Evolutionary conservation across 176 grass and related monocot genomes (phyloP), one percentile per base, ranked within the genome.

Genomic region (Cocos nucifera): DNA sequence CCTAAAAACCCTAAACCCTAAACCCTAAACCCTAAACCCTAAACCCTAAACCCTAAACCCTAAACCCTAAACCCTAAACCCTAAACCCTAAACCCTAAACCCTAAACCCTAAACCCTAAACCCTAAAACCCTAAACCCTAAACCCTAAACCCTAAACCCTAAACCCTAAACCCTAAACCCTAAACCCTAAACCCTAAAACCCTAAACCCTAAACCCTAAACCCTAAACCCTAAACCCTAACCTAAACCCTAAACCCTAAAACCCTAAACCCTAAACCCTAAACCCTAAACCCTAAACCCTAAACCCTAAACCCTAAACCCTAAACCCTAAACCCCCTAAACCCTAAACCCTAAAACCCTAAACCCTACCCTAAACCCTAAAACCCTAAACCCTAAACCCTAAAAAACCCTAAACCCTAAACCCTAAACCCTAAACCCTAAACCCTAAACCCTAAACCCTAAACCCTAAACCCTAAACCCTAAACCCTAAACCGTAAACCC

Each of bases 161-260:
- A 32, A 64, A 64, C 25, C 61, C 35, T 48, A 17, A 64, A 64
- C 12, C 30, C 18, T 50, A 64, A 64, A 64, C 61, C 35, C 18
- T 64, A 64, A 64, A 64, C 61, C 35, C 18, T 64, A 64, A 64
- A 64, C 61, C 35, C 35, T 64, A 64, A 64, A 64, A n/a, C 28
- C 61, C 18, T 64, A 30, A 62, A 62, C 21, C 59, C 59, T n/a
- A 26, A 26, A 26, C 22, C 59, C 17, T 17, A 64, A 64, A 64
- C 61, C 35, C 35, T 50, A 64, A 64, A 64, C 29, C 17, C 17
- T 50, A 64, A 64, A 64, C n/a, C n/a, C n/a, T n/a, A n/a, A n/a
- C n/a, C n/a, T n/a, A n/a, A n/a, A n/a, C n/a, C n/a, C n/a, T n/a
- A n/a, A n/a, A 5, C 17, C 17, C 49, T 50, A 64, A 64, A 29